phyloP scores from a whole-genome alignment of 805 yeast genomes.

The Aciculoconidium aculeatum region DNA sequence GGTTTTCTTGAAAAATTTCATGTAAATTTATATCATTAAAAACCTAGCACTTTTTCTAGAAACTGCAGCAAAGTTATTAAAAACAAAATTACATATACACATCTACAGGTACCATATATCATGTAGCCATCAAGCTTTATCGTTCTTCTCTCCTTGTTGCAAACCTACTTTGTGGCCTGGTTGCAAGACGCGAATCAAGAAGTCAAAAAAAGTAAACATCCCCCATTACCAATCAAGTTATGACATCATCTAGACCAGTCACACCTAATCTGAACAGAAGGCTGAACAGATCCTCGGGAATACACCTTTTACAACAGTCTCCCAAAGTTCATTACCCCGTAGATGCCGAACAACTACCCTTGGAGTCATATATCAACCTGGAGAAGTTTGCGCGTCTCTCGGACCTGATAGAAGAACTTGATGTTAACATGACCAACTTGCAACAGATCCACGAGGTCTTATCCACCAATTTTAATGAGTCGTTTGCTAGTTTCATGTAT shows the following conservation, averaged over 20 bases:
- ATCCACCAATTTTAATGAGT: conserved; percentile 61
- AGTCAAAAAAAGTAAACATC: no score
- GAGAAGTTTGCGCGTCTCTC: conserved; percentile 40
- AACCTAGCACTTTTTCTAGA: no score
- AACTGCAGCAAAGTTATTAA: no score
- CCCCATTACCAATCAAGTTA: conserved; percentile 4
- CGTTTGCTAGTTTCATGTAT: conserved; percentile 68
- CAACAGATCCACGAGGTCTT: conserved; percentile 58
- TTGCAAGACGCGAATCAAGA: no score
- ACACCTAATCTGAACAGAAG: conserved; percentile 16
- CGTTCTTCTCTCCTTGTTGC: no score
- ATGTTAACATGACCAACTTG: conserved; percentile 51
- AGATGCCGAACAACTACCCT: conserved; percentile 33
- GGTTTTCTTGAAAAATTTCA: no score
- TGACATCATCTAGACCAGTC: conserved; percentile 17
- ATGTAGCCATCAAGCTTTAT: no score
- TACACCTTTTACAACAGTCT: conserved; percentile 27
- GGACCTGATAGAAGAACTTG: conserved; percentile 51
- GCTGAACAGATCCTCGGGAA: conserved; percentile 17
- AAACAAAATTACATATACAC: no score
- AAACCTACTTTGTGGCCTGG: no score
- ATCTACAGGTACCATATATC: no score
- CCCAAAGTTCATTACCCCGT: conserved; percentile 43
- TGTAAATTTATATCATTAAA: no score
- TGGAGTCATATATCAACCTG: conserved; percentile 32